Evolutionary conservation across 192 early-diverging fungal genomes (phyloP).

Genomic region (Dissophora globulifera): DNA sequence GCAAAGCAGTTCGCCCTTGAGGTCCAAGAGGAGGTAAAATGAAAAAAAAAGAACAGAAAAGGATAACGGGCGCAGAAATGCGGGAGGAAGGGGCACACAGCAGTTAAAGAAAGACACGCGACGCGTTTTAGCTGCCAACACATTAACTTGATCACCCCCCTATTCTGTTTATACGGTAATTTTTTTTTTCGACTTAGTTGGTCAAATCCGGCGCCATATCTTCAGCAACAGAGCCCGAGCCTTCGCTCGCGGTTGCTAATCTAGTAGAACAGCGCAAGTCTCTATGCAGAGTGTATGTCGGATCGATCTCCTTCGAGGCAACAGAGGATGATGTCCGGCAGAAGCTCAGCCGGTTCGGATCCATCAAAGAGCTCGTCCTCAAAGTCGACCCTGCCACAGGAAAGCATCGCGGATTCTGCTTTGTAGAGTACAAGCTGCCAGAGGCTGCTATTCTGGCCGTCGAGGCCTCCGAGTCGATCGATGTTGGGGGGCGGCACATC

Average conservation of each 20-base stretch:
- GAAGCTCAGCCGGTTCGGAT: conserved; percentile 83
- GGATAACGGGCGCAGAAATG: not conserved
- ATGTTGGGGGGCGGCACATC: conserved; percentile 83
- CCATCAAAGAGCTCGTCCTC: conserved; percentile 81
- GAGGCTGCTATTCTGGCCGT: conserved; percentile 87
- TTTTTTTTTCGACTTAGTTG: conserved; percentile 7
- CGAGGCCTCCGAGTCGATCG: conserved; percentile 81
- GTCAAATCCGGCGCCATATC: conserved; percentile 23
- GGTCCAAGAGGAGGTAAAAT: conserved; percentile 40
- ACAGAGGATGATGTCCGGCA: conserved; percentile 81
- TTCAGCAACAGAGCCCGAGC: conserved; percentile 39
- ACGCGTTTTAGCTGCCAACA: too few species aligned
- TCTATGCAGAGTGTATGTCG: conserved; percentile 76
- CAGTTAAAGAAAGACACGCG: too few species aligned
- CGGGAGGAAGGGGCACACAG: too few species aligned
- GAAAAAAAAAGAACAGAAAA: not conserved
- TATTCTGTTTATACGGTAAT: too few species aligned
- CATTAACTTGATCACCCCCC: too few species aligned
- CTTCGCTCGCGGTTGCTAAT: conserved; percentile 36
- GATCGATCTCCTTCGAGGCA: conserved; percentile 88
- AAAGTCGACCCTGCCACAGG: conserved; percentile 77
- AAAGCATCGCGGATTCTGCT: conserved; percentile 91
- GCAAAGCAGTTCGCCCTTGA: conserved; percentile 40
- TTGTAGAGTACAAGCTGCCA: conserved; percentile 89
- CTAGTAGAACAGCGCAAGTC: conserved; percentile 40